Conservation (phyloP, 768 basidiomycete species). For the Hypholoma sublateritium region DNA sequence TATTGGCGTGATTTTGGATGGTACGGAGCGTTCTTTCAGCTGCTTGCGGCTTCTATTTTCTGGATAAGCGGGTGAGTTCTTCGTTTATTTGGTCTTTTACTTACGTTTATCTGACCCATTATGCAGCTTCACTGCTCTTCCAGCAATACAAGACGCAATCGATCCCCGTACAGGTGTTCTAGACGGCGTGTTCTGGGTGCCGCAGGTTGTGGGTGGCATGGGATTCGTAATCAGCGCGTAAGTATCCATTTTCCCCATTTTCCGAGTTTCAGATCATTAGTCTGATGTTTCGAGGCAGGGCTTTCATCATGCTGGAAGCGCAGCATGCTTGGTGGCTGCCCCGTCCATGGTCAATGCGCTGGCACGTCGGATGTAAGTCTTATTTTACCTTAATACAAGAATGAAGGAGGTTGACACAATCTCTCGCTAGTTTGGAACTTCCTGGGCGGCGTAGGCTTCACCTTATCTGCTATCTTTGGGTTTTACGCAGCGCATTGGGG, state of each 20-base stretch:
- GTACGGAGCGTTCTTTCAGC: slow-evolving; percentile 48
- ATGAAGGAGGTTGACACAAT: background rate
- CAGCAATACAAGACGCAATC: slow-evolving; percentile 33
- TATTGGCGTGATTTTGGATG: slow-evolving; percentile 47
- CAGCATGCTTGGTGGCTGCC: slow-evolving; percentile 56
- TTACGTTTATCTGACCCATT: slow-evolving; percentile 8
- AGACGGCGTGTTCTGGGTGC: slow-evolving; percentile 59
- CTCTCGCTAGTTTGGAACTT: slow-evolving; percentile 52
- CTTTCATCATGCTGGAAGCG: slow-evolving; percentile 52
- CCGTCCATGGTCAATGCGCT: slow-evolving; percentile 44
- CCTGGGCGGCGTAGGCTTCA: slow-evolving; percentile 58
- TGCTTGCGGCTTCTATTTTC: slow-evolving; percentile 58
- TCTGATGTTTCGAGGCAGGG: slow-evolving; percentile 11
- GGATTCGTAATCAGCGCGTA: slow-evolving; percentile 56
- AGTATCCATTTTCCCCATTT: slow-evolving; percentile 7
- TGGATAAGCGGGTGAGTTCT: slow-evolving; percentile 49
- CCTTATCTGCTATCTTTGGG: slow-evolving; percentile 58
- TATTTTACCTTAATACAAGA: background rate
- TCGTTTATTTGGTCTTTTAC: background rate
- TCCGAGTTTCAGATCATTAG: no score
- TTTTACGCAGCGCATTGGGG: slow-evolving; percentile 37
- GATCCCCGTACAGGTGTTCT: slow-evolving; percentile 25
- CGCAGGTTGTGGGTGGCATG: slow-evolving; percentile 60
- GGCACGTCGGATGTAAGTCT: slow-evolving; percentile 47
- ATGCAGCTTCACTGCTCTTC: slow-evolving; percentile 34